Percentiles rank a stretch among this genome's conserved stretches.
These are phyloP conservation scores for Suillus brevipes DNA, from an alignment of 768 basidiomycete species.

Conservation along the genomic window DNA sequence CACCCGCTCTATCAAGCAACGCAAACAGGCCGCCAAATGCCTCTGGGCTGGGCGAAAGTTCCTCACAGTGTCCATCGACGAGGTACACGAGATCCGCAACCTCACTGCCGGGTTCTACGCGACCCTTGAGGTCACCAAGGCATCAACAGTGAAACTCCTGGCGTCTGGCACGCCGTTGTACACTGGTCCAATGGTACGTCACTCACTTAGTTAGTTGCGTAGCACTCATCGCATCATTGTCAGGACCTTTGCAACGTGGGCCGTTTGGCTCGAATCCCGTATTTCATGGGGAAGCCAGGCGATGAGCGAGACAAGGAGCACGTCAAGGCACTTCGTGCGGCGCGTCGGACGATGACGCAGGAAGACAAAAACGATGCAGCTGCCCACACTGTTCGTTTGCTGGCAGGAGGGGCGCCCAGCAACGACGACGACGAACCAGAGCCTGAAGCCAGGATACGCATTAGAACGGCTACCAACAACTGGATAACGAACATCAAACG, in stretches of 20 bases:
- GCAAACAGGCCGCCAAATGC: background rate
- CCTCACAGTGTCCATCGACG: conserved; percentile 21
- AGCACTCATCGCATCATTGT: too few species aligned
- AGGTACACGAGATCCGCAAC: conserved; percentile 28
- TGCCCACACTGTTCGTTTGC: background rate
- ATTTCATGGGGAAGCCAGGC: conserved; percentile 24
- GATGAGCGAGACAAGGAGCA: conserved; percentile 22
- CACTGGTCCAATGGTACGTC: conserved; percentile 16
- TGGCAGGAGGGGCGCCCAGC: background rate
- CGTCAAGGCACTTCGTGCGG: background rate
- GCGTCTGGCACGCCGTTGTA: conserved; percentile 33
- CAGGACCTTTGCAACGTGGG: conserved; percentile 31
- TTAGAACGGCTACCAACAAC: too few species aligned
- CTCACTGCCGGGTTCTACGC: conserved; percentile 16
- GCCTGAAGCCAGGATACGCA: background rate
- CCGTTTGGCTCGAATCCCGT: conserved; percentile 25
- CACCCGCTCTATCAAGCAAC: background rate
- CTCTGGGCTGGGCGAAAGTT: conserved; percentile 13
- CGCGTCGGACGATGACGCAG: background rate
- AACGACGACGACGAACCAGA: background rate
- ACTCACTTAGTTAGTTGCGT: too few species aligned
- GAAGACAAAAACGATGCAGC: background rate
- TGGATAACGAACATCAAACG: background rate
- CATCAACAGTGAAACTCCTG: conserved; percentile 12
- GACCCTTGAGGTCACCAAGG: conserved; percentile 13